These are phyloP conservation scores for Trichoderma sp. DNA, from an alignment of 2,329 filamentous ascomycete species.

Conservation along the genomic window DNA sequence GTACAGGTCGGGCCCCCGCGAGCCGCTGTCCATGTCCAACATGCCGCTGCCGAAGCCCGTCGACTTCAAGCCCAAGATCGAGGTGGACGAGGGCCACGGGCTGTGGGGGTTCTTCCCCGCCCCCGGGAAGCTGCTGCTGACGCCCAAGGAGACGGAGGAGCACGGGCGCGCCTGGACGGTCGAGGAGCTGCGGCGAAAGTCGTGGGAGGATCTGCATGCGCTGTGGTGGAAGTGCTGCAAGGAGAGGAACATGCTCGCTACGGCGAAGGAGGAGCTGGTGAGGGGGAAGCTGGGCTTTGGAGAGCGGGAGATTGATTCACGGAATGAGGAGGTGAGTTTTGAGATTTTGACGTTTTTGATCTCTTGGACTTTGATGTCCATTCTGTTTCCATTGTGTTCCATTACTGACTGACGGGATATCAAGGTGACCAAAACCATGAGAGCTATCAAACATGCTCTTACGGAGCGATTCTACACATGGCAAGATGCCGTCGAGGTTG, in stretches of 20 bases:
- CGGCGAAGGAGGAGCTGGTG: constrained; percentile 69
- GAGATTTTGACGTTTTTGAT: neutral
- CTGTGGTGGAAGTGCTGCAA: constrained; percentile 95
- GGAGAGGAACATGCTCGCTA: constrained; percentile 88
- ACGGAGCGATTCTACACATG: constrained; percentile 89
- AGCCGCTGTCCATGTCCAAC: constrained; percentile 74
- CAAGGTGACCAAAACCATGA: constrained; percentile 81
- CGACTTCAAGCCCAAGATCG: constrained; percentile 60
- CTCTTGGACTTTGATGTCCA: too few species aligned
- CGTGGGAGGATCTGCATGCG: constrained; percentile 88
- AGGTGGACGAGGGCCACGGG: constrained; percentile 75
- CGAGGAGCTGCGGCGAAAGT: constrained; percentile 84
- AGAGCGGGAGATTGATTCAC: constrained; percentile 63
- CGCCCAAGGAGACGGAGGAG: constrained; percentile 69
- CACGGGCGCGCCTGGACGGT: constrained; percentile 85
- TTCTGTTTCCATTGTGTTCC: too few species aligned
- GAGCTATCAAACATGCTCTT: constrained; percentile 79
- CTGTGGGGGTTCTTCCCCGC: constrained; percentile 90
- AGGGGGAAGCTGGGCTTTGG: constrained; percentile 75
- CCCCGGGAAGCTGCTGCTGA: constrained; percentile 68
- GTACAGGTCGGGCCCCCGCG: constrained; percentile 73
- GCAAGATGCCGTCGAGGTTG: constrained; percentile 72
- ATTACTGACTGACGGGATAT: constrained; percentile 4
- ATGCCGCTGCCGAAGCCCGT: constrained; percentile 72
- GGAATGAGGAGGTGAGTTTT: constrained; percentile 67